Conservation (phyloP, 2,329 filamentous ascomycete genomes). For the Arthroderma sp. region DNA sequence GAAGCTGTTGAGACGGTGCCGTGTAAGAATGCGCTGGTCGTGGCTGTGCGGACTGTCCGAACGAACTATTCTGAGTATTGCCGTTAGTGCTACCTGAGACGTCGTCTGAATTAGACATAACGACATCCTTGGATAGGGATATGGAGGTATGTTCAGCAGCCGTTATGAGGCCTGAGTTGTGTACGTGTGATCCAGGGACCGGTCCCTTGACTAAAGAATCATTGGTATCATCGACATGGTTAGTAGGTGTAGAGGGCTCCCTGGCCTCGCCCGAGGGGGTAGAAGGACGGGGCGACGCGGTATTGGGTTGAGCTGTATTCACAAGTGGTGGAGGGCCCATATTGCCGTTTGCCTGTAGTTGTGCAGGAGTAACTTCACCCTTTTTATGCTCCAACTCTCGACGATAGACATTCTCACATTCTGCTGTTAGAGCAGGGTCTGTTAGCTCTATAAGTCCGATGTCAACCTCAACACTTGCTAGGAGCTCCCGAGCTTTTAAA, state of each 20-base stretch:
- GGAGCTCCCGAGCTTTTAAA: conserved; percentile 79
- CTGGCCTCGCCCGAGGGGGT: conserved; percentile 29
- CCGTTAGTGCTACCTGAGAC: conserved; percentile 31
- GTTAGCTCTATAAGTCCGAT: conserved; percentile 59
- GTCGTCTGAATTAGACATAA: conserved; percentile 45
- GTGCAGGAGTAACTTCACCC: conserved; percentile 35
- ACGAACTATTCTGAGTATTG: conserved; percentile 36
- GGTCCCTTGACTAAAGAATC: conserved; percentile 45
- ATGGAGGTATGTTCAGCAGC: conserved; percentile 17
- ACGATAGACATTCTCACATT: conserved; percentile 72
- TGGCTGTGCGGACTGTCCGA: conserved; percentile 38
- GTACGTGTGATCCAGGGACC: conserved; percentile 28
- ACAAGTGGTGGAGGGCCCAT: conserved; percentile 36
- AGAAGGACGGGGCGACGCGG: conserved; percentile 28
- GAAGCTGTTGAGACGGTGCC: conserved; percentile 33
- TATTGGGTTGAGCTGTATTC: conserved; percentile 39
- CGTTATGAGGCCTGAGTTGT: conserved; percentile 20
- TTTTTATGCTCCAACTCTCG: conserved; percentile 58
- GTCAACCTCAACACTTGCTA: conserved; percentile 89
- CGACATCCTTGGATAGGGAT: conserved; percentile 39
- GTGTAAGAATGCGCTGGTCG: conserved; percentile 34
- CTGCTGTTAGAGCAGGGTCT: conserved; percentile 48
- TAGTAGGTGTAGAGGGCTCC: conserved; percentile 40
- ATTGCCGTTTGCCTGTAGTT: conserved; percentile 28
- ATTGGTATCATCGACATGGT: conserved; percentile 26